These are phyloP conservation scores for Pseudozyma thailandica DNA, from an alignment of 1,284 basidiomycete genomes.

Conservation along the genomic window DNA sequence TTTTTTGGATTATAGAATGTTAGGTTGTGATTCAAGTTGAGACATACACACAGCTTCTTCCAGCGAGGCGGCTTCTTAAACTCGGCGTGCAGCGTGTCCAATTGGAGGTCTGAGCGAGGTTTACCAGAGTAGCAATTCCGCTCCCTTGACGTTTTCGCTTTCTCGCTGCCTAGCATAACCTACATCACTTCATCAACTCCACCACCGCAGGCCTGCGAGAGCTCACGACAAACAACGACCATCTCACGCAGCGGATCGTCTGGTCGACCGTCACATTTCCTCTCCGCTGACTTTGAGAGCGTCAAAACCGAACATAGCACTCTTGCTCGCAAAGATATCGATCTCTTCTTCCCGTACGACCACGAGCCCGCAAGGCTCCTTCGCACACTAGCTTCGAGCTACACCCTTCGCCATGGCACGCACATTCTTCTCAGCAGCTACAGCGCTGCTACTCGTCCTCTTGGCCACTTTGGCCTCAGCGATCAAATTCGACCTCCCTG, in stretches of 20 bases:
- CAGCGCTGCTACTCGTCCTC: slow-evolving; percentile 16
- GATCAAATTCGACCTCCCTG: slow-evolving; percentile 65
- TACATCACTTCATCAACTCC: background rate
- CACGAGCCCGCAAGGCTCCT: too few relatives aligned
- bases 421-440: slow-evolving; percentile 2
- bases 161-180: too few relatives aligned
- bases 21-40: background rate
- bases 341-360: too few relatives aligned
- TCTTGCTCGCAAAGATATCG: too few relatives aligned
- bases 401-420: slow-evolving; percentile 2
- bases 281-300: background rate
- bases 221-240: background rate
- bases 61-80: slow-evolving; percentile 19
- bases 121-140: too few relatives aligned
- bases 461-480: slow-evolving; percentile 16
- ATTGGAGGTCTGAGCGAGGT: background rate
- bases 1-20: slow-evolving; percentile 5
- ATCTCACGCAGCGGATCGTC: background rate
- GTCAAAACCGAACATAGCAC: too few relatives aligned
- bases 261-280: background rate
- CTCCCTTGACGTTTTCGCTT: too few relatives aligned
- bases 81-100: background rate
- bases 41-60: slow-evolving; percentile 31
- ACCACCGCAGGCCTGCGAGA: too few relatives aligned
- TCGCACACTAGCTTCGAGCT: too few relatives aligned